Conservation (phyloP, 164 flowering plant species). For the Chimonanthus salicifolius region DNA sequence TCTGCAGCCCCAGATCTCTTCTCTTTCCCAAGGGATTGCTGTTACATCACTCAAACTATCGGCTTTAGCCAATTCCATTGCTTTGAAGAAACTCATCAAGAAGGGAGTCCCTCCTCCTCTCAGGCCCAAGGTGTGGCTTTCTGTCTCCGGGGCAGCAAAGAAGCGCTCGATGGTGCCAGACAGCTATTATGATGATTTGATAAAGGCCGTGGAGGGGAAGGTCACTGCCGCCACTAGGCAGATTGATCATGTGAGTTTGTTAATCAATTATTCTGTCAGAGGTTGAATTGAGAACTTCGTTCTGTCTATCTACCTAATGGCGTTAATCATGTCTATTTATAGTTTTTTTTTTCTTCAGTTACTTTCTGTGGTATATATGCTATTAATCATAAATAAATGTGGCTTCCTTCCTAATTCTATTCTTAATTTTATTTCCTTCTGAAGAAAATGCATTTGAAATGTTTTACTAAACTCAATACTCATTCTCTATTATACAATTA, state of each 20-base stretch:
- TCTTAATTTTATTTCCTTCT: no score
- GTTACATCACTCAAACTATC: conserved; percentile 50
- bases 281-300: not conserved
- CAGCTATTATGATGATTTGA: conserved; percentile 79
- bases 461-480: no score
- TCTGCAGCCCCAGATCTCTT: conserved; percentile 56
- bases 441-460: no score
- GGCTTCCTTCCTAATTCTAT: no score
- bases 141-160: conserved; percentile 91
- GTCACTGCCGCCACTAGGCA: conserved; percentile 86
- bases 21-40: conserved; percentile 46
- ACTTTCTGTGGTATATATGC: no score
- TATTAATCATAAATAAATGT: no score
- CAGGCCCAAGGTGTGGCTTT: conserved; percentile 93
- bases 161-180: conserved; percentile 95
- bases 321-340: not conserved
- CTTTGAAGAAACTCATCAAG: conserved; percentile 76
- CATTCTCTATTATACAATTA: no score
- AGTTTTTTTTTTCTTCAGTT: no score
- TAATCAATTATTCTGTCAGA: not conserved
- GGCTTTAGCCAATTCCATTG: conserved; percentile 58
- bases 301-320: not conserved
- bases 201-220: conserved; percentile 71
- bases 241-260: conserved; percentile 85
- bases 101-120: conserved; percentile 88